A percentile compares a stretch with the other conserved stretches of the same genome.
These are phyloP conservation scores for Lepiota brunneoincarnata DNA, from an alignment of 768 basidiomycete genomes.

Conservation along the genomic window DNA sequence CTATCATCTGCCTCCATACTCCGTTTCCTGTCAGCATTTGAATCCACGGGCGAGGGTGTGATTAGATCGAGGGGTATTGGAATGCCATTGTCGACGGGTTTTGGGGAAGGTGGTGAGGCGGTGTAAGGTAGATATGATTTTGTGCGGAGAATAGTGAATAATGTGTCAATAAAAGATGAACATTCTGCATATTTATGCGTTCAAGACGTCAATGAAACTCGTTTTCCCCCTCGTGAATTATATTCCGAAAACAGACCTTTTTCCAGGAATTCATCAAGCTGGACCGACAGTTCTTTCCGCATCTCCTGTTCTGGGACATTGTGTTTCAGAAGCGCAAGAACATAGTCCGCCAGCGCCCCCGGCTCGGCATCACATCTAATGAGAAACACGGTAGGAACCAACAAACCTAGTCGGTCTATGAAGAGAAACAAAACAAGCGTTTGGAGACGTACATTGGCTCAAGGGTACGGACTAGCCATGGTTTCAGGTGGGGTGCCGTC, in stretches of 20 bases:
- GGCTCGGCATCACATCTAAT: constrained; percentile 95
- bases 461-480: constrained; percentile 85
- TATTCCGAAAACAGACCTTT: constrained; percentile 53
- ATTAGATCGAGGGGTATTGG: constrained; percentile 73
- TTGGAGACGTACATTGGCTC: constrained; percentile 76
- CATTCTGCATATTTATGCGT: constrained; percentile 44
- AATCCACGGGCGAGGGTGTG: constrained; percentile 36
- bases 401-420: too few species aligned
- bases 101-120: constrained; percentile 38
- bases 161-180: constrained; percentile 73
- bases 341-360: constrained; percentile 88
- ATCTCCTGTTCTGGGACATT: constrained; percentile 82
- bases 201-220: constrained; percentile 4
- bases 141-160: constrained; percentile 82
- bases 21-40: constrained; percentile 59
- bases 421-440: constrained; percentile 8
- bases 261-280: constrained; percentile 92
- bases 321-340: constrained; percentile 90
- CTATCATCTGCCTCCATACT: constrained; percentile 59
- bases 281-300: constrained; percentile 68
- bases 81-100: constrained; percentile 61
- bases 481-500: constrained; percentile 66
- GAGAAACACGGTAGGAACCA: constrained; percentile 3
- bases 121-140: constrained; percentile 83
- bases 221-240: neutral